These are phyloP conservation scores for Lepidium sativum DNA, from an alignment of 345 rosid species.

Conservation along the genomic window DNA sequence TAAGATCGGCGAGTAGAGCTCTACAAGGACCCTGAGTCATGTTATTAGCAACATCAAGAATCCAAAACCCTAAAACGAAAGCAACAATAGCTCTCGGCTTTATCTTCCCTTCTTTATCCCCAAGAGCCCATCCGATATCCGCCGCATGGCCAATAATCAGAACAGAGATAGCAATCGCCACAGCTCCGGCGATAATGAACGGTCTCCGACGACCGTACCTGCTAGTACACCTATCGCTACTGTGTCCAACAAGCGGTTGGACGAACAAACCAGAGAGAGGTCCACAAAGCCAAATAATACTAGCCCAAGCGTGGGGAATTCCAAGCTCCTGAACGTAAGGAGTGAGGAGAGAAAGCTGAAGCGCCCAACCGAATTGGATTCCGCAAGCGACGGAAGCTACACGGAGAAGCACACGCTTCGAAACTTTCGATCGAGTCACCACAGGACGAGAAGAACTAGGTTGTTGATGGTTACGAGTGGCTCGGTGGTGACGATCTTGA, in stretches of 20 bases:
- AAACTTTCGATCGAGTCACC: slow-evolving; percentile 31
- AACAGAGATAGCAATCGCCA: slow-evolving; percentile 50
- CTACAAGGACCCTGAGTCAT: slow-evolving; percentile 94
- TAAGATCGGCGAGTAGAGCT: slow-evolving; percentile 95
- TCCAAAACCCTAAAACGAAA: slow-evolving; percentile 88
- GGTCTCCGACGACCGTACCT: slow-evolving; percentile 91
- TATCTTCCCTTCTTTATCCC: slow-evolving; percentile 42
- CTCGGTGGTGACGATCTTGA: slow-evolving; percentile 31
- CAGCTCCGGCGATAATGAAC: slow-evolving; percentile 58
- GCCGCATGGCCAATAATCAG: slow-evolving; percentile 73
- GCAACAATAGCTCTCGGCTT: slow-evolving; percentile 69
- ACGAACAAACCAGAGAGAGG: slow-evolving; percentile 87
- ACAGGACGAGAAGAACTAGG: slow-evolving; percentile 23
- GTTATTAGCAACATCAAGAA: slow-evolving; percentile 85
- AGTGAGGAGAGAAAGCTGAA: slow-evolving; percentile 87
- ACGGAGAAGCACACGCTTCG: slow-evolving; percentile 58
- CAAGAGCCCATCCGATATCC: slow-evolving; percentile 81
- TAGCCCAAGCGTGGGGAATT: slow-evolving; percentile 94
- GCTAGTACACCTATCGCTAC: slow-evolving; percentile 83
- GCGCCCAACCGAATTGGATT: slow-evolving; percentile 96
- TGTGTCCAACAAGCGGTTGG: slow-evolving; percentile 87
- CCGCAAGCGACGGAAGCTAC: slow-evolving; percentile 94
- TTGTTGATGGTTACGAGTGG: slow-evolving; percentile 19
- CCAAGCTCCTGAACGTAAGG: slow-evolving; percentile 98
- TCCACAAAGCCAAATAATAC: slow-evolving; percentile 95